Percentiles rank a stretch among this genome's conserved stretches.
Evolutionary conservation across 2,329 filamentous ascomycete genomes (phyloP).

Genomic region (Zymoseptoria crescenta): DNA sequence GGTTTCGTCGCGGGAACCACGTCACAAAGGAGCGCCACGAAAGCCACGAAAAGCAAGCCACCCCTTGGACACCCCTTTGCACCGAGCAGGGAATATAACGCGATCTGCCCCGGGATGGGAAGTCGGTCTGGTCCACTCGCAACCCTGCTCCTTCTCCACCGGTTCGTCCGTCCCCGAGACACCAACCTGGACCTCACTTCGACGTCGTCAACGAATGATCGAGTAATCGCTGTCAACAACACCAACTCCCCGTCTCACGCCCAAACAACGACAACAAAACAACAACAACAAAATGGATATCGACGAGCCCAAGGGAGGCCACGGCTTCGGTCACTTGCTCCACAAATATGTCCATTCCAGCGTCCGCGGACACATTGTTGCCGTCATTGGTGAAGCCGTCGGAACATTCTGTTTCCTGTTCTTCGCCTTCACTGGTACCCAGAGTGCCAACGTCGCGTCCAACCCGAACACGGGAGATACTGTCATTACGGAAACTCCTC

Average conservation of each 20-base stretch:
- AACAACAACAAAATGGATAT: slow-evolving; percentile 17
- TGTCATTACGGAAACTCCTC: slow-evolving; percentile 16
- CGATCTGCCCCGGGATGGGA: neutral
- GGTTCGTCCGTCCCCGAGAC: neutral
- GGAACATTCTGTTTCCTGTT: slow-evolving; percentile 37
- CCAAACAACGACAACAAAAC: slow-evolving; percentile 11
- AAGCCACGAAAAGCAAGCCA: neutral
- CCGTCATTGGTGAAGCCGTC: slow-evolving; percentile 29
- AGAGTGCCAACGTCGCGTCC: slow-evolving; percentile 19
- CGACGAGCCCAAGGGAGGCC: slow-evolving; percentile 16
- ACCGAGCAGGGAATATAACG: neutral
- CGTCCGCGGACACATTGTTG: slow-evolving; percentile 24
- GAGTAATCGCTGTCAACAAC: neutral
- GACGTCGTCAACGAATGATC: neutral
- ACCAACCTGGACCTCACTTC: neutral
- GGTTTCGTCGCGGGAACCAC: neutral
- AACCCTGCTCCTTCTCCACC: neutral
- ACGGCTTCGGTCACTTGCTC: slow-evolving; percentile 21
- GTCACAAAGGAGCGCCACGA: neutral
- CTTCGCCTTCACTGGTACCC: slow-evolving; percentile 28
- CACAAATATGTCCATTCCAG: slow-evolving; percentile 15
- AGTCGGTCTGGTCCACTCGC: neutral
- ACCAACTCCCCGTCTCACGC: neutral
- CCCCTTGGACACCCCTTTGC: neutral
- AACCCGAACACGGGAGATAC: neutral